A percentile compares a stretch with the other conserved stretches of the same genome.
Conservation (phyloP, 495 filamentous ascomycete genomes). For the Cercophora scortea region DNA sequence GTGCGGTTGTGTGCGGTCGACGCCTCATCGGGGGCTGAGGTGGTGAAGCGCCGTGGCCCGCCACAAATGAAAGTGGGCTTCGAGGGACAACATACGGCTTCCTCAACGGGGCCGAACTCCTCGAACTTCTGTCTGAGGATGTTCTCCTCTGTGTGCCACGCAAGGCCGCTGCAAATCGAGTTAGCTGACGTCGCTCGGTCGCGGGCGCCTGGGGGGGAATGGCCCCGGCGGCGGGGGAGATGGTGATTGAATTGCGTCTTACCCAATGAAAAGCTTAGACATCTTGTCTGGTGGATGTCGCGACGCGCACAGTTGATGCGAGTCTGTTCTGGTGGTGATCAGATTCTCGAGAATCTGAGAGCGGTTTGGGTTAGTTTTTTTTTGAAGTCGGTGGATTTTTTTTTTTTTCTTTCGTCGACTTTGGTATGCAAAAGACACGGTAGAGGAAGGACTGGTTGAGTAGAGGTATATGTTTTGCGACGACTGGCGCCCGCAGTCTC, state of each 20-base stretch:
- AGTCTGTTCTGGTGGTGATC: no score
- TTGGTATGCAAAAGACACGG: background rate
- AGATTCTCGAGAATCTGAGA: background rate
- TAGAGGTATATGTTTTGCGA: background rate
- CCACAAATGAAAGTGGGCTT: constrained; percentile 10
- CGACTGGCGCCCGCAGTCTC: background rate
- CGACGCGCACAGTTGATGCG: no score
- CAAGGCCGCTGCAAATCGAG: constrained; percentile 63
- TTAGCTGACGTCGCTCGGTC: constrained; percentile 9
- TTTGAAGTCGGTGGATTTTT: background rate
- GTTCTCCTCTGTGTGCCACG: constrained; percentile 91
- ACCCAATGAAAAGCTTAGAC: constrained; percentile 92
- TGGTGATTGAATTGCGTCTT: constrained; percentile 21
- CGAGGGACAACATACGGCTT: constrained; percentile 65
- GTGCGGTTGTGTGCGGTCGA: background rate
- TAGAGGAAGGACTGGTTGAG: background rate
- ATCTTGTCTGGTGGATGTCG: constrained; percentile 37
- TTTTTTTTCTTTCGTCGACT: background rate
- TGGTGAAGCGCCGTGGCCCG: background rate
- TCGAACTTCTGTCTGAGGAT: constrained; percentile 81
- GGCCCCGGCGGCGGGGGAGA: background rate
- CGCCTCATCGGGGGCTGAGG: no score
- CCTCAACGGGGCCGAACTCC: constrained; percentile 79
- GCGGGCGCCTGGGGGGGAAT: background rate
- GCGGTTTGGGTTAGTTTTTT: background rate